Base-by-base conservation (phyloP, 2,329 filamentous ascomycete genomes). In the Fusarium falciforme region DNA sequence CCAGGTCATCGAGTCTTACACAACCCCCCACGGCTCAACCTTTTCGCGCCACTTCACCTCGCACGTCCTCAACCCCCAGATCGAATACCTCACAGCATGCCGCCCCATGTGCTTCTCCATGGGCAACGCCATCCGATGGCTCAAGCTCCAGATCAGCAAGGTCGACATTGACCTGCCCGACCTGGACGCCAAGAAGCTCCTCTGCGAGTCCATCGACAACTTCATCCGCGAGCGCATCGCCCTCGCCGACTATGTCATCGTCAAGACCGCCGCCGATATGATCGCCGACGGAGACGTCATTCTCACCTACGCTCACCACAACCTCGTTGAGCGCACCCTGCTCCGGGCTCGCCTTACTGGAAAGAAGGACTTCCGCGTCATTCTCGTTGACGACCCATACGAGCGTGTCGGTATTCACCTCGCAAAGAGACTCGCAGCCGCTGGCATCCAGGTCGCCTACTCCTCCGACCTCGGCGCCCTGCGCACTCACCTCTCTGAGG, bases 31-130 rank as follows among this genome's bases (percentile, higher is more conserved):
- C 29, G 93, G 93, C 44, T 95, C 92, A 67, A 95, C 95, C 44
- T 89, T 99, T 47, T 93, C 95, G 22, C 92, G 96, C 36, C 95
- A 99, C 85, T 92, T 99, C 78, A 96, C 94, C 35, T 93, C 94
- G 12, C 94, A 98, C 83, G 92, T 94, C 73, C 91, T 99, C 68
- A 96, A 95, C 79, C 94, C 95, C 40, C 96, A 99, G 83, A 98
- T 99, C 79, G 95, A 97, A 74, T 98, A 97, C 80, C 89, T 99
- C 70, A 94, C 94, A 69, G 94, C 94, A 76, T 98, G 95, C 80
- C 92, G 96, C n/a, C 95, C 96, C 36, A 93, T 99, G 84, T 97
- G 94, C 75, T 96, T 98, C 83, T 94, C 94, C 71, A 98, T 98
- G 92, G 96, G 96, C 70, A 99, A 98, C 82, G 95, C 95, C 38